Conservation (phyloP, 805 yeast genomes). For the Ogataea populi-albae region DNA sequence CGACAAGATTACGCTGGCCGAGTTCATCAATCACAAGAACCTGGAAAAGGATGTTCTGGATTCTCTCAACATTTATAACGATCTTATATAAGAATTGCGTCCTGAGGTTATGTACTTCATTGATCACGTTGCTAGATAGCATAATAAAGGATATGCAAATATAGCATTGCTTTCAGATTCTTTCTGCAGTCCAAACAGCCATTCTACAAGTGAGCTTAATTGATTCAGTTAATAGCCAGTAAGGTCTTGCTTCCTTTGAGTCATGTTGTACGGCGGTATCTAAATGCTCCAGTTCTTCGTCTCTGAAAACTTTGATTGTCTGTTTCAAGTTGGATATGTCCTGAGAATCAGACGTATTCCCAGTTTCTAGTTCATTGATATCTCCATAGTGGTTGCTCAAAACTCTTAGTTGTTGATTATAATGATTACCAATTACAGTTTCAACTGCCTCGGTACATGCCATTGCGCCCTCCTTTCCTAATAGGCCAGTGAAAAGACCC, state of each 20-base stretch:
- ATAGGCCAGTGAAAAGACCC: constrained; percentile 82
- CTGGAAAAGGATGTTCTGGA: constrained; percentile 72
- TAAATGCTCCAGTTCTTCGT: constrained; percentile 92
- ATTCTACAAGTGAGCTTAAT: constrained; percentile 78
- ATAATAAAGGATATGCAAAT: no score
- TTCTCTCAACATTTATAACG: constrained; percentile 59
- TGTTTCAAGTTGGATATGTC: constrained; percentile 59
- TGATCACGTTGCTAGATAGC: no score
- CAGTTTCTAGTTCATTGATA: constrained; percentile 33
- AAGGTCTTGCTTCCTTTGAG: constrained; percentile 91
- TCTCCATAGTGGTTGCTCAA: constrained; percentile 64
- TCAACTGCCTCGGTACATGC: constrained; percentile 99
- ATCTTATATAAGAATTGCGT: constrained; percentile 26
- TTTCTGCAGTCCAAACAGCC: constrained; percentile 92
- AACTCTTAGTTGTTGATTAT: constrained; percentile 82
- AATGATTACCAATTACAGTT: constrained; percentile 95
- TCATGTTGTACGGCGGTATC: constrained; percentile 92
- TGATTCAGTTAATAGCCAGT: constrained; percentile 80
- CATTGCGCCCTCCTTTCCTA: constrained; percentile 97
- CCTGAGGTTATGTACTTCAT: no score
- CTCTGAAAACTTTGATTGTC: constrained; percentile 74
- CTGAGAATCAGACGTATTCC: constrained; percentile 36
- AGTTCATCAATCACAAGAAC: constrained; percentile 78
- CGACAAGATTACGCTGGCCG: constrained; percentile 73
- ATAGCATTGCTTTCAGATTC: constrained; percentile 55